Evolutionary conservation across 768 basidiomycete species (phyloP), one percentile per base, ranked within the genome.

Genomic region (Psilocybe azurescens): DNA sequence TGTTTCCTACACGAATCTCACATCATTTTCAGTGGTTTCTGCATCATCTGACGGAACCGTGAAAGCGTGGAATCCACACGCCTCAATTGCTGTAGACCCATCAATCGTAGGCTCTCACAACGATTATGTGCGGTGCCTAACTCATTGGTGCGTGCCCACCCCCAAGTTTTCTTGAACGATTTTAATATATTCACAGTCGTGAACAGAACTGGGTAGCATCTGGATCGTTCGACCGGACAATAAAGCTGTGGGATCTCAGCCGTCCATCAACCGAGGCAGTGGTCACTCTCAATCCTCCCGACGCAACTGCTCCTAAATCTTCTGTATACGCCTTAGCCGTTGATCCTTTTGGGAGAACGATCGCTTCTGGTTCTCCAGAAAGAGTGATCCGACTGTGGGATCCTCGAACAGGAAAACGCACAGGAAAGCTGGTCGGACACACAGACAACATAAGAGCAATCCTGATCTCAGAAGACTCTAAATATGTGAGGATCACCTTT

Each of bases 401-500:
- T 71, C 94, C 96, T 3, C 83, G 97, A 14, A 84, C 88, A 1
- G 93, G 93, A 8, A 93, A 89, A 69, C 82, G 91, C 48, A 88
- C 83, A 2, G 86, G 81, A 74, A 94, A 97, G 70, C 83, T 99
- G 0, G 94, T 98, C 6, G 97, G 97, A 0, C 97, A 99, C 73
- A 97, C 97, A 0, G 97, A 99, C 74, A 99, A 98, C 68, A 95
- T 99, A 62, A 85, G 97, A 8, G 87, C 94, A 3, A 90, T 98
- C 48, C 74, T 96, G 20, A 82, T 99, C 1, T 93, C 93, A 5
- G 94, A 95, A 30, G 96, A 98, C 73, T 89, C 93, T 24, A 86
- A 86, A 86, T 95, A 94, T 74, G 94, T 96, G 71, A 74, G 94
- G 14, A 10, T 28, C 32, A 79, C 51, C 32, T 8, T 1, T 48